Evolutionary conservation across 2,329 filamentous ascomycete genomes (phyloP), one percentile per base, ranked within the genome.

Genomic region (Diaporthe vexans): DNA sequence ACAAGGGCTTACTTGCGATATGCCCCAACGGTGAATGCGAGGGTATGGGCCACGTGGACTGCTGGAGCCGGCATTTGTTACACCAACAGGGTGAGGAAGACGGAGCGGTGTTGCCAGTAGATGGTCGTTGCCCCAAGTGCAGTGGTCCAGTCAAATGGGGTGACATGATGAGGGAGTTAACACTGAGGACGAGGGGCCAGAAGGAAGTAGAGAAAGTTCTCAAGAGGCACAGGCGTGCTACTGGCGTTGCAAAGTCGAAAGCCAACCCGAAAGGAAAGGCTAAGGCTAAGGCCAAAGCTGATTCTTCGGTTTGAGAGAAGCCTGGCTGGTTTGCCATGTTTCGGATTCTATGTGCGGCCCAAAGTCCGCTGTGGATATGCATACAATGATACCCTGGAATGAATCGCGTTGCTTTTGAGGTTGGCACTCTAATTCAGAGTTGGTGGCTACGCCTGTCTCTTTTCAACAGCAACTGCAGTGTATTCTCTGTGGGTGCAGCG

Each of bases 111-210:
- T 80, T 97, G 1, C 96, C 96, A 0, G 86, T 89, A 1, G 81
- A 86, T 46, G 95, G 95, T 3, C 82, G 79, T 2, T 98, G 96
- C 83, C 94, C 94, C 0, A 84, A 84, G 26, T 98, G 96, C 80
- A 83, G 87, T 1, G 85, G 86, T 0, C 82, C 86, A 6, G 84
- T 95, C 2, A 81, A 86, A 68, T 98, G 96, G 96, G 86, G 88
- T 0, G 90, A 93, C 63, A 90, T 98, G 84, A 93, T 97, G 85
- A 95, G 92, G 80, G 95, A 97, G 81, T 83, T 97, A 78, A 97
- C 89, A 68, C 84, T 98, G 65, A 89, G 96, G 43, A 86, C 90
- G 48, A 89, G 94, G 33, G 95, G 93, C 0, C 83, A 88, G 72
- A 93, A 93, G 73, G 93, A 95, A 77, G 85, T 95, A 0, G 89